Evolutionary conservation across 306 rosid species (phyloP).

Genomic region (Argentina anserina): DNA sequence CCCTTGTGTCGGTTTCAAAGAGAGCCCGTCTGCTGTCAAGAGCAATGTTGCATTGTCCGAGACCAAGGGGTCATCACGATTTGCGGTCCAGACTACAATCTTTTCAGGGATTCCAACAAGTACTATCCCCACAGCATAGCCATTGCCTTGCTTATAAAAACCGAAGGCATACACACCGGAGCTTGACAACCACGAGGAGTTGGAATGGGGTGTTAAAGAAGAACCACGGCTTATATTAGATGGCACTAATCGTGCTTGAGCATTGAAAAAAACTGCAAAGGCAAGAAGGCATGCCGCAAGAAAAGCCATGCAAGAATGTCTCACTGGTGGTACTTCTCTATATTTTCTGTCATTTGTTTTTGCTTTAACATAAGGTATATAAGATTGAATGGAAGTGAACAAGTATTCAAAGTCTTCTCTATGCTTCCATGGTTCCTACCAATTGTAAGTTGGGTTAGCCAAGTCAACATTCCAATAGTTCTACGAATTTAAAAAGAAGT

Average conservation of each 20-base stretch:
- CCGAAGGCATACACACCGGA: conserved; percentile 38
- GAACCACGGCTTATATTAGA: conserved; percentile 1
- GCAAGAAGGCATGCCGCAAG: background rate
- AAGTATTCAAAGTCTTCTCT: background rate
- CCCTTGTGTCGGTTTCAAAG: background rate
- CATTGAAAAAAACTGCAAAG: background rate
- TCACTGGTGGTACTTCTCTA: background rate
- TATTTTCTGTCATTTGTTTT: background rate
- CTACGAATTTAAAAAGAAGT: background rate
- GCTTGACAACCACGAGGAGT: conserved; percentile 24
- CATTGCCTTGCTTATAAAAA: conserved; percentile 17
- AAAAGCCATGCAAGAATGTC: background rate
- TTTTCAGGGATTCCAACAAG: conserved; percentile 20
- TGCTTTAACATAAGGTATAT: background rate
- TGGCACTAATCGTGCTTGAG: background rate
- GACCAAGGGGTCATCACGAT: background rate
- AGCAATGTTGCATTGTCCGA: conserved; percentile 7
- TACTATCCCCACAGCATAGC: conserved; percentile 20
- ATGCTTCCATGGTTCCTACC: background rate
- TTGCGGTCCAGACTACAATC: conserved; percentile 32
- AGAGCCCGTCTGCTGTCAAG: conserved; percentile 16
- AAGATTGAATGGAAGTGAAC: background rate
- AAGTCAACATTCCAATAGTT: background rate
- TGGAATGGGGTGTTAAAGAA: conserved; percentile 9
- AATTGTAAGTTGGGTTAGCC: background rate